These are phyloP conservation scores for Aureobasidium sp. DNA, from an alignment of 2,329 filamentous ascomycete species.

Conservation along the genomic window DNA sequence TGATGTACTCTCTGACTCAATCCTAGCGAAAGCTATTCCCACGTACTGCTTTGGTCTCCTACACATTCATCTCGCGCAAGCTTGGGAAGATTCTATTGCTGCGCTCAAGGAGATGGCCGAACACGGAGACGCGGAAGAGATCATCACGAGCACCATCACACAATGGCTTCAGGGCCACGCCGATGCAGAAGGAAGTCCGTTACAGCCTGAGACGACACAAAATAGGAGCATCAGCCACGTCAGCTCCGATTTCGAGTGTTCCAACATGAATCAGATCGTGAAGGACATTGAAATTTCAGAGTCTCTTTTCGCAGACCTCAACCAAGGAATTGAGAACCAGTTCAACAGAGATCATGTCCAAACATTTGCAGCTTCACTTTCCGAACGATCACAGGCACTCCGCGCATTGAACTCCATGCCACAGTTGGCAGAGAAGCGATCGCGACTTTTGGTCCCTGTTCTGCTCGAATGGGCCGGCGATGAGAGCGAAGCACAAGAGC, in stretches of 20 bases:
- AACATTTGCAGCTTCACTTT: slow-evolving; percentile 44
- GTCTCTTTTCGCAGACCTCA: slow-evolving; percentile 33
- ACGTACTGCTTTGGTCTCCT: slow-evolving; percentile 83
- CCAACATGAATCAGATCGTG: slow-evolving; percentile 57
- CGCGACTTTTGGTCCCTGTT: slow-evolving; percentile 75
- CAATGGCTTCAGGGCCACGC: slow-evolving; percentile 55
- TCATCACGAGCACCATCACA: slow-evolving; percentile 65
- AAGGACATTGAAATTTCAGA: slow-evolving; percentile 1
- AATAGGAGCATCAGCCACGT: slow-evolving; percentile 21
- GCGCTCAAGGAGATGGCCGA: slow-evolving; percentile 69
- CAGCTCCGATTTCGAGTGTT: slow-evolving; percentile 76
- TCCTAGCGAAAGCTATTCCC: slow-evolving; percentile 66
- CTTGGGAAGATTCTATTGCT: slow-evolving; percentile 78
- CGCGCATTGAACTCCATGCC: slow-evolving; percentile 69
- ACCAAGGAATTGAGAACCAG: slow-evolving; percentile 52
- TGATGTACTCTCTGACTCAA: slow-evolving; percentile 51
- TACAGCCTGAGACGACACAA: slow-evolving; percentile 13
- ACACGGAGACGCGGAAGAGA: slow-evolving; percentile 63
- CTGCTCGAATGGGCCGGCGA: slow-evolving; percentile 69
- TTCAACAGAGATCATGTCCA: slow-evolving; percentile 60
- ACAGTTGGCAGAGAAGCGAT: slow-evolving; percentile 74
- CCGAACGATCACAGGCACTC: slow-evolving; percentile 69
- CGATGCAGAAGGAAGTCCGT: slow-evolving; percentile 37
- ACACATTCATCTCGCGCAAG: slow-evolving; percentile 73
- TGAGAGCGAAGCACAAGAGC: slow-evolving; percentile 14